Evolutionary conservation across 352 stramenopile species (phyloP), one percentile per base, ranked within the genome.

Genomic region (Aphanomyces stellatus): DNA sequence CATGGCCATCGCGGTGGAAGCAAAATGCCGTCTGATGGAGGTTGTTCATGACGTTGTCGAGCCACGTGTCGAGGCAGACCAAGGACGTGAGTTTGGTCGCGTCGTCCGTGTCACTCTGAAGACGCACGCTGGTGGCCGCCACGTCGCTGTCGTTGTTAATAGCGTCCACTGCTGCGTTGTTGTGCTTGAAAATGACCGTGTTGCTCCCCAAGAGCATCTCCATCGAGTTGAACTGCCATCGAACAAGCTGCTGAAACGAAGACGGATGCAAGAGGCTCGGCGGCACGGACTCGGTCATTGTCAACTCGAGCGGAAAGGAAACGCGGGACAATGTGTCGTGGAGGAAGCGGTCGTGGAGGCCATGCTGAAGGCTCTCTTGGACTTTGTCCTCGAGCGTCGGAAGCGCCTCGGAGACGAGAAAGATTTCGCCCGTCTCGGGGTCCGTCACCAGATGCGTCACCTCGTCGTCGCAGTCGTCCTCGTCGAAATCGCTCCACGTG

Each of bases 171-270:
- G 22, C 57, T 24, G 19, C 42, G 7, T 13, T 17, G n/a, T 49
- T 46, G 49, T 67, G 60, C 49, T 67, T 49, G 49, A 67, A 67
- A 34, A 67, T 49, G 37, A 67, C 25, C 15, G 60, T 57, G 25
- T 67, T 67, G 34, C 41, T 67, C 22, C 60, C 60, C 48, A 67
- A 28, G 4, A 67, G 42, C 41, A 67, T 55, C 34, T 67, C 60
- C 27, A 67, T 67, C 24, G 60, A 59, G 46, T 67, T 51, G 33
- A 67, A 67, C 34, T 67, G 60, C 60, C 60, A 67, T n/a, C 48
- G 60, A 28, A 67, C 60, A 10, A 67, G 22, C 13, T 46, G 60
- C 11, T 67, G 37, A 8, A 34, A 67, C 43, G 60, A 33, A 2
- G 49, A 34, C 31, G 42, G 60, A n/a, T 57, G 49, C 13, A 57